Conservation (phyloP, 2,329 filamentous ascomycete species). For the Penicillium palitans region DNA sequence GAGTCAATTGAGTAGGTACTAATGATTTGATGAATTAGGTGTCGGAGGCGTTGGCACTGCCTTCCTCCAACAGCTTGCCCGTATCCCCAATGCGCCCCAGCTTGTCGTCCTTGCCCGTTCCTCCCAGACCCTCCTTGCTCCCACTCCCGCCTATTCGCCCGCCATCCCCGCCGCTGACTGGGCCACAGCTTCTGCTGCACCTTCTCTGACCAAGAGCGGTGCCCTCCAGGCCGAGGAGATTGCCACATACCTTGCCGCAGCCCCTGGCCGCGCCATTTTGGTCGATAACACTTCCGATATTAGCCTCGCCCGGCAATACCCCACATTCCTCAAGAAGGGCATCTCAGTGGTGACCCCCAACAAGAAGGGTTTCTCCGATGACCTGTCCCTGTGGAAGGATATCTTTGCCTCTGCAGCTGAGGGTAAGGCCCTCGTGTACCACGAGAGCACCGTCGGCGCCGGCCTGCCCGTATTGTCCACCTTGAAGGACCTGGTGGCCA, state of each 20-base stretch:
- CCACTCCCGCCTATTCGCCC: constrained; percentile 67
- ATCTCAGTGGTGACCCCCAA: constrained; percentile 95
- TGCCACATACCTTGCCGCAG: constrained; percentile 72
- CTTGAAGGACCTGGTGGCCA: constrained; percentile 88
- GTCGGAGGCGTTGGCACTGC: constrained; percentile 89
- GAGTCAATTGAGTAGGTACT: neutral
- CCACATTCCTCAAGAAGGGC: constrained; percentile 73
- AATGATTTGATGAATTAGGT: constrained; percentile 53
- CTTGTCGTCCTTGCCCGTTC: constrained; percentile 85
- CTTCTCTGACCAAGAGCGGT: constrained; percentile 54
- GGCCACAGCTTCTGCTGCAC: constrained; percentile 60
- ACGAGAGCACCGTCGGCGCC: constrained; percentile 92
- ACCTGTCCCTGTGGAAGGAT: constrained; percentile 76
- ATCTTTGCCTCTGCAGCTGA: constrained; percentile 74
- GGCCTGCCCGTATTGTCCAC: constrained; percentile 93
- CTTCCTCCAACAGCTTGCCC: constrained; percentile 80
- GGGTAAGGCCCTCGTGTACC: constrained; percentile 75
- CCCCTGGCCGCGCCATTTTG: constrained; percentile 76
- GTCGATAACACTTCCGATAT: constrained; percentile 96
- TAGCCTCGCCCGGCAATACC: constrained; percentile 79
- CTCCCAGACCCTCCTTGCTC: constrained; percentile 74
- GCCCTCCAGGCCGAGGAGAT: constrained; percentile 66
- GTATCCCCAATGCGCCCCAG: constrained; percentile 67
- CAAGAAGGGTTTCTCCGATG: constrained; percentile 94
- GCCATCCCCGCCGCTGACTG: constrained; percentile 59